A percentile compares a stretch with the other conserved stretches of the same genome.
Conservation (phyloP, 2,329 filamentous ascomycete species). For the Colletotrichum sojae region DNA sequence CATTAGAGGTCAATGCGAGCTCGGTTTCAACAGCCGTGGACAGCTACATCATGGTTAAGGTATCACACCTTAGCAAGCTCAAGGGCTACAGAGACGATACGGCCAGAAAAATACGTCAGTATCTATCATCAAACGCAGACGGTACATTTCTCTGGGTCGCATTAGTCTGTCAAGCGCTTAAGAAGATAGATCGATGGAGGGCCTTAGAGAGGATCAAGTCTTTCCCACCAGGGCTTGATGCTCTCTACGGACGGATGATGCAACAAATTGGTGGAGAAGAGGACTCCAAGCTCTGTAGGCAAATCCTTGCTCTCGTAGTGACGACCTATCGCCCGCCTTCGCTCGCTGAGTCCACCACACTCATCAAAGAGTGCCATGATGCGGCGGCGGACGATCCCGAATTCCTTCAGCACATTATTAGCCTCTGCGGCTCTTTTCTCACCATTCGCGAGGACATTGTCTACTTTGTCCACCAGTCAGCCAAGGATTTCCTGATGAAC, state of each 20-base stretch:
- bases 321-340: constrained; percentile 17
- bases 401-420: constrained; percentile 47
- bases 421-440: constrained; percentile 58
- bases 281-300: background rate
- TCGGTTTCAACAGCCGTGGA: constrained; percentile 52
- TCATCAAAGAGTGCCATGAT: constrained; percentile 33
- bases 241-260: constrained; percentile 57
- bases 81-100: constrained; percentile 25
- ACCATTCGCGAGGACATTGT: constrained; percentile 48
- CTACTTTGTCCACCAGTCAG: constrained; percentile 59
- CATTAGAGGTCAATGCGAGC: constrained; percentile 54
- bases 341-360: constrained; percentile 42
- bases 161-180: constrained; percentile 42
- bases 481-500: constrained; percentile 56
- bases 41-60: constrained; percentile 50
- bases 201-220: constrained; percentile 1
- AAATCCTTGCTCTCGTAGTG: background rate
- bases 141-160: constrained; percentile 56
- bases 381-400: constrained; percentile 7
- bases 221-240: constrained; percentile 53
- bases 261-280: constrained; percentile 47
- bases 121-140: constrained; percentile 48
- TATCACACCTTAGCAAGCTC: constrained; percentile 40
- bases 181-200: background rate
- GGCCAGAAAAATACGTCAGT: constrained; percentile 42